Evolutionary conservation across 176 grass and related monocot genomes (phyloP).

Genomic region (Triticum dicoccoides): DNA sequence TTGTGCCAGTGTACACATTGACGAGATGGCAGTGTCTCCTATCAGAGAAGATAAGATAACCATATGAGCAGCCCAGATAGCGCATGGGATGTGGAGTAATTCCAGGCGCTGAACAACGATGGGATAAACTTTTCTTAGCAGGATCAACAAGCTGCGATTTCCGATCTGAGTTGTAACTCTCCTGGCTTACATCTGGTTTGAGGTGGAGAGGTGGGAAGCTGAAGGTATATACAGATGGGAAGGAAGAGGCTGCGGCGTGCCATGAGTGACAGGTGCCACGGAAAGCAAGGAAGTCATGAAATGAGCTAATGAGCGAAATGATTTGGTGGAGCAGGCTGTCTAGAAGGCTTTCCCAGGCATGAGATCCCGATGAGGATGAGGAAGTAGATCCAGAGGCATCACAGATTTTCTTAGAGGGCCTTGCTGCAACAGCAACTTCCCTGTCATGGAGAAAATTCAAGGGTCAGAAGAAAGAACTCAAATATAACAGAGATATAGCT

Average conservation of each 20-base stretch:
- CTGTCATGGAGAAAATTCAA: background rate
- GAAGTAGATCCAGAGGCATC: background rate
- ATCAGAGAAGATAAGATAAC: conserved; percentile 45
- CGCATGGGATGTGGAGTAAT: background rate
- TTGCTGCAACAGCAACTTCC: background rate
- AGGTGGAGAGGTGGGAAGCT: conserved; percentile 47
- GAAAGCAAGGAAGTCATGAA: conserved; percentile 50
- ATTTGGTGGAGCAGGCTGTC: conserved; percentile 50
- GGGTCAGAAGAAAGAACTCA: background rate
- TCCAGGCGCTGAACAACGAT: background rate
- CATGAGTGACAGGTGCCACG: conserved; percentile 51
- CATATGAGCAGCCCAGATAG: conserved; percentile 49
- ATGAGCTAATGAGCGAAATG: conserved; percentile 43
- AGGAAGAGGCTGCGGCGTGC: conserved; percentile 27
- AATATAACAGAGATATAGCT: background rate
- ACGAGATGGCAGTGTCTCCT: conserved; percentile 21
- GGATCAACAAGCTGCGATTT: conserved; percentile 29
- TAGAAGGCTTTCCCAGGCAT: conserved; percentile 41
- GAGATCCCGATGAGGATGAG: background rate
- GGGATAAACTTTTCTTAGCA: background rate
- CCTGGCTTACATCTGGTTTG: background rate
- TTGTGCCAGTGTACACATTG: conserved; percentile 39
- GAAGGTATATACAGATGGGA: conserved; percentile 8
- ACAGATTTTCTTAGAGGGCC: conserved; percentile 2
- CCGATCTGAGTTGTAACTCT: background rate